Percentiles rank a stretch among this genome's conserved stretches.
Evolutionary conservation across 768 basidiomycete genomes (phyloP).

Genomic region (Lactarius hengduanensis): DNA sequence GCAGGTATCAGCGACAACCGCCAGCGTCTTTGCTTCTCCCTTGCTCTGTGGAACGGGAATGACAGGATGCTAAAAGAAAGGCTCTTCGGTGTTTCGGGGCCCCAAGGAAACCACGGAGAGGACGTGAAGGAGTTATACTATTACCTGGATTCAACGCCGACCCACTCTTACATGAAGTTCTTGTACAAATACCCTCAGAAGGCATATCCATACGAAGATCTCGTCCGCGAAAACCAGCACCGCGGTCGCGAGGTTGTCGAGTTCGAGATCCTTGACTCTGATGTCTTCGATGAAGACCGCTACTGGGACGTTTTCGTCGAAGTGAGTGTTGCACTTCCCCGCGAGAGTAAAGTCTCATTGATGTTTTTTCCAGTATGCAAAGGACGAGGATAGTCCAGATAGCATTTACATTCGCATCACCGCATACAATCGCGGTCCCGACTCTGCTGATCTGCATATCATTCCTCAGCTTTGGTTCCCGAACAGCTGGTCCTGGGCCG

Average conservation of each 20-base stretch:
- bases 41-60: conserved; percentile 92
- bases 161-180: conserved; percentile 99
- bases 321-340: conserved; percentile 46
- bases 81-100: conserved; percentile 92
- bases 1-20: conserved; percentile 98
- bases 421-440: conserved; percentile 94
- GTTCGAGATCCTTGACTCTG: conserved; percentile 92
- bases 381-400: conserved; percentile 90
- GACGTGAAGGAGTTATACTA: conserved; percentile 99
- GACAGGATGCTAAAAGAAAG: conserved; percentile 97
- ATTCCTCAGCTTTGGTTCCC: conserved; percentile 97
- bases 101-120: conserved; percentile 98
- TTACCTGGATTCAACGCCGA: conserved; percentile 97
- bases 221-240: conserved; percentile 80
- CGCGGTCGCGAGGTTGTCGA: conserved; percentile 84
- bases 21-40: conserved; percentile 85
- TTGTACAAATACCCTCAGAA: conserved; percentile 98
- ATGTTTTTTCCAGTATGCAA: conserved; percentile 72
- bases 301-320: conserved; percentile 99
- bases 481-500: conserved; percentile 97
- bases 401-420: conserved; percentile 92
- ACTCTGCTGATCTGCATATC: conserved; percentile 90
- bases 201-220: conserved; percentile 89
- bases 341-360: background rate
- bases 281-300: conserved; percentile 84